phyloP scores from a whole-genome alignment of 163 green algal genomes.

The Chlamydomonas reinhardtii region DNA sequence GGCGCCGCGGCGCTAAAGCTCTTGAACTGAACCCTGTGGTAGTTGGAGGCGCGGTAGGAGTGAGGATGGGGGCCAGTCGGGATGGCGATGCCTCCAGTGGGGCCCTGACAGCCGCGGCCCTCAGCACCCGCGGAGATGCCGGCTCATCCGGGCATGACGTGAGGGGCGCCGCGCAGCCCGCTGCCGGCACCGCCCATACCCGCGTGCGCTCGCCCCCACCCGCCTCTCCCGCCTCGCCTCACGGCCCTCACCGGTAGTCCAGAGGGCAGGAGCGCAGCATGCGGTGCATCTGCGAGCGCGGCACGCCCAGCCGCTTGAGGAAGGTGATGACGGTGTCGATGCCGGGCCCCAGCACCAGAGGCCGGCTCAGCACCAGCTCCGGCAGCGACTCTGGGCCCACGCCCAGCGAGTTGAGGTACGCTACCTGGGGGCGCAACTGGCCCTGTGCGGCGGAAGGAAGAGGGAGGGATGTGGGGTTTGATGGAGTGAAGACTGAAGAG shows the following conservation, averaged over 20 bases:
- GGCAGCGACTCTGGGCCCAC: constrained; percentile 5
- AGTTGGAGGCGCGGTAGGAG: too few relatives aligned
- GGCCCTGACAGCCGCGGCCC: too few relatives aligned
- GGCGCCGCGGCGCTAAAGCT: background rate
- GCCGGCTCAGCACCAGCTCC: constrained; percentile 38
- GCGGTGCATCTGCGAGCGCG: constrained; percentile 34
- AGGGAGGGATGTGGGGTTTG: background rate
- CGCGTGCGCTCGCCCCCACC: too few relatives aligned
- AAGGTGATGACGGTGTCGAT: constrained; percentile 49
- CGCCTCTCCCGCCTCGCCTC: background rate
- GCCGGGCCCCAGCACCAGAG: constrained; percentile 46
- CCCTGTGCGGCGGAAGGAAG: background rate
- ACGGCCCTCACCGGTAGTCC: constrained; percentile 35
- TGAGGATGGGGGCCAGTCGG: background rate
- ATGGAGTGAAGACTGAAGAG: background rate
- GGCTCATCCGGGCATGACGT: too few relatives aligned
- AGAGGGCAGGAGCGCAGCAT: constrained; percentile 38
- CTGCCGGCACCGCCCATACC: too few relatives aligned
- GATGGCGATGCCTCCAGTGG: too few relatives aligned
- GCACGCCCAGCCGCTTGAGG: constrained; percentile 27
- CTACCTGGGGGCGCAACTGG: constrained; percentile 39
- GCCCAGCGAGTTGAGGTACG: constrained; percentile 32
- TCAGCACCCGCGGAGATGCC: too few relatives aligned
- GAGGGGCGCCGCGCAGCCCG: too few relatives aligned
- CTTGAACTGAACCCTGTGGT: constrained; percentile 20